Evolutionary conservation across 73 alveolate species (phyloP), one percentile per base, ranked within the genome.

Genomic region (Paramecium sonneborni): DNA sequence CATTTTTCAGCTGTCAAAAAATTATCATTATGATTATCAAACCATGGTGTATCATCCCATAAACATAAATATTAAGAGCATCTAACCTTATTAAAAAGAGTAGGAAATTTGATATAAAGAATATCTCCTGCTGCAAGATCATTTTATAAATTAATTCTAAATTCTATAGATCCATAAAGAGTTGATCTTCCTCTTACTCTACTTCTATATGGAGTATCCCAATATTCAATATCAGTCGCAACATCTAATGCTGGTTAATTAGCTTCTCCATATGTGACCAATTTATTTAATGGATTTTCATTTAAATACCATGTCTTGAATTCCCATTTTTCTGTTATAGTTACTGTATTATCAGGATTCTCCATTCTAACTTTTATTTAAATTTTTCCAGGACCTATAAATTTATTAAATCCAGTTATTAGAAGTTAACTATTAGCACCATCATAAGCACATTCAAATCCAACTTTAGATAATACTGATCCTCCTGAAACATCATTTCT

Each of bases 11-110:
- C 86, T 6, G 86, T 32, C 10, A 70, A 32, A 32, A 70, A 70
- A 34, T 70, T 70, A 70, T 70, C 86, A 70, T 70, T 35, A 35
- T 70, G 86, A 70, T 86, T 30, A 86, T 86, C 85, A 86, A 44
- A 86, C 62, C 85, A 86, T 21, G 85, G 76, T 5, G 93, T 32
- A 34, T 30, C 37, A 86, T 86, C 93, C 93, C 93, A 86, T 14
- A 62, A 37, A 35, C 93, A 86, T 35, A 86, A 41, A 62, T 56
- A 34, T 30, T 86, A 86, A 21, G 93, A 55, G 37, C 85, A 72
- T 18, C 87, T 86, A 37, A 62, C 24, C 26, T 34, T 35, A 62
- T 72, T 62, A 67, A 86, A 86, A 6, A 34, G 37, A 28, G 85
- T 30, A 4, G 93, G 93, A 52, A 86, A 30, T 86, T 57, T 62